Conservation (phyloP, 2,329 filamentous ascomycete species). For the Aplosporella prunicola region DNA sequence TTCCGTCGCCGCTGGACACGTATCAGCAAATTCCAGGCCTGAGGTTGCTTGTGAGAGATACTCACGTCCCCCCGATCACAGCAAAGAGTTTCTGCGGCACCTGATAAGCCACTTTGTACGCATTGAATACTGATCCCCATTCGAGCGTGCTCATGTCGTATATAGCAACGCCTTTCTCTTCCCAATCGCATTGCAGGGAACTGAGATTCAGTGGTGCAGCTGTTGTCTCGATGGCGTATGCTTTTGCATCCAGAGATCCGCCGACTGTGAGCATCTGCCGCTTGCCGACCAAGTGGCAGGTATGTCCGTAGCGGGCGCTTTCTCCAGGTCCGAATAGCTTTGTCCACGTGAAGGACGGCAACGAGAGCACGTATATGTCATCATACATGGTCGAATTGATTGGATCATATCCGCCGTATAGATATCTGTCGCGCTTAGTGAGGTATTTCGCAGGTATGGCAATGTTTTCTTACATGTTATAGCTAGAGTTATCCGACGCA, state of each 20-base stretch:
- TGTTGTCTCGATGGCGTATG: slow-evolving; percentile 8
- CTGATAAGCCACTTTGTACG: background rate
- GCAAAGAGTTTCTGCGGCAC: slow-evolving; percentile 2
- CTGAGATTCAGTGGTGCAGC: background rate
- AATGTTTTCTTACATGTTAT: slow-evolving; percentile 31
- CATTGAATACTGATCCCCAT: slow-evolving; percentile 12
- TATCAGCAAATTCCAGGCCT: background rate
- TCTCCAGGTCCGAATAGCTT: slow-evolving; percentile 27
- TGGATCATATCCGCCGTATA: slow-evolving; percentile 40
- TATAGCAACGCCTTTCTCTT: slow-evolving; percentile 14
- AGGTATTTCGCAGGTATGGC: background rate
- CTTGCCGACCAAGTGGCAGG: slow-evolving; percentile 31
- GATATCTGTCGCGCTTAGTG: slow-evolving; percentile 21
- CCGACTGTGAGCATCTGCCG: slow-evolving; percentile 36
- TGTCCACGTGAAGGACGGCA: slow-evolving; percentile 40
- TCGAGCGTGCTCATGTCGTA: slow-evolving; percentile 13
- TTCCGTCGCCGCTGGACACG: background rate
- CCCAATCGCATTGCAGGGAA: slow-evolving; percentile 15
- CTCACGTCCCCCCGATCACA: slow-evolving; percentile 6
- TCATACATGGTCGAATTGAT: slow-evolving; percentile 27
- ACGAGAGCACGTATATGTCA: slow-evolving; percentile 37
- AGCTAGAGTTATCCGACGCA: slow-evolving; percentile 36
- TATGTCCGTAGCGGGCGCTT: slow-evolving; percentile 31
- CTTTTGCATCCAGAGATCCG: slow-evolving; percentile 16
- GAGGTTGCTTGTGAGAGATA: background rate